Base-by-base conservation (phyloP, 805 yeast species). In the Kuraishia capsulata region DNA sequence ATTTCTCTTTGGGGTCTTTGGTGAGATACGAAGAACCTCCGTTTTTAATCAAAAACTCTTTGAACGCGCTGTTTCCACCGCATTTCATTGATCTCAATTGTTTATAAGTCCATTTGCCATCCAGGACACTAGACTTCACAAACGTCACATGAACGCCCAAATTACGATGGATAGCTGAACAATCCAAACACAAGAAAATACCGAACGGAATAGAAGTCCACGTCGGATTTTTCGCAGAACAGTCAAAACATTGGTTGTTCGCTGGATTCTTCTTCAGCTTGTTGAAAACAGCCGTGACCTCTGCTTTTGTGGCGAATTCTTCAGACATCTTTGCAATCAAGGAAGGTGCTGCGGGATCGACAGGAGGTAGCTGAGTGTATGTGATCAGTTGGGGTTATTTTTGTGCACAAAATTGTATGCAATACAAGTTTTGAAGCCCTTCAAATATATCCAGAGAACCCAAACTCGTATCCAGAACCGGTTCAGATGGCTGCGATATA, bases 151-250 rank as follows among this genome's bases (percentile, higher is more conserved):
- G 98, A 29, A 89, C 97, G 42, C 98, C 98, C 63, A 92, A 62
- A 59, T 88, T 88, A 61, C 98, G 77, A 66, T 92, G 98, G 38
- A 83, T 87, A 3, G 97, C 89, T 39, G 96, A 84, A 61, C 98
- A 92, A 59, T 92, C 95, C 43, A 89, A 71, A 66, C 98, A 92
- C 42, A 92, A 65, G 57, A 89, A 74, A 38, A 89, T 84, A 40
- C 97, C 98, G 61, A 86, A 90, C 11, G 97, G 96, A 39, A 90
- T 88, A 11, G 97, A 90, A 3, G 98, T 86, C 98, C 98, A 92
- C 0, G 97, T 87, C 28, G 98, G 97, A 58, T 89, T 89, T 56
- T 84, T 87, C 50, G 89, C 84, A 38, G 82, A 74, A 61, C 98
- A 92, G 57, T 92, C 98, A 62, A 92, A 90, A 63, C 98, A 92